Percentiles rank a stretch among this genome's conserved stretches.
Conservation (phyloP, 345 rosid genomes). For the Rhodamnia rubescens region DNA sequence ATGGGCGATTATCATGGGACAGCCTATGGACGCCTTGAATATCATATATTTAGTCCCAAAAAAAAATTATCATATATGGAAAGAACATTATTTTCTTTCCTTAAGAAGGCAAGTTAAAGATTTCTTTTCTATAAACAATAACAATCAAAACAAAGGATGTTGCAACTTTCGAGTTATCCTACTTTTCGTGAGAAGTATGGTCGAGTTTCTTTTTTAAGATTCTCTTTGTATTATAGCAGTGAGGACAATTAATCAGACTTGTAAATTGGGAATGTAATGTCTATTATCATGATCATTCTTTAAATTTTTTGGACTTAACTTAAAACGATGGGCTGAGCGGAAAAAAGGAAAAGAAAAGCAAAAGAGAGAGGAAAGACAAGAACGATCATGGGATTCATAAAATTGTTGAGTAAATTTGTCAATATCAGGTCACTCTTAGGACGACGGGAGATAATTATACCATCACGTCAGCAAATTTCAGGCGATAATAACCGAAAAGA, state of each 20-base stretch:
- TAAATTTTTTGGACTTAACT: not conserved
- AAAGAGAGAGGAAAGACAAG: not conserved
- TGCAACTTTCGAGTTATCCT: not conserved
- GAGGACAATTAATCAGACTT: not conserved
- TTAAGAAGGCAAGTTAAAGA: not conserved
- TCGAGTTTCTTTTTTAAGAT: not conserved
- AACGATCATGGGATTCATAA: not conserved
- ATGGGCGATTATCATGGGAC: too few relatives aligned
- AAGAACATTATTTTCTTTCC: too few relatives aligned
- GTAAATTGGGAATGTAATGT: not conserved
- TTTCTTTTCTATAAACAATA: not conserved
- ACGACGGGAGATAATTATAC: fast-evolving
- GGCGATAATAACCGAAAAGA: not conserved
- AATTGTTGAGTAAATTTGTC: not conserved
- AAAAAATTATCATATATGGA: too few relatives aligned
- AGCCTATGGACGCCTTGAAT: too few relatives aligned
- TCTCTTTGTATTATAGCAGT: not conserved
- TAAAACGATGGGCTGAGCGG: not conserved
- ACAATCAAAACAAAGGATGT: not conserved
- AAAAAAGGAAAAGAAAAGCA: not conserved
- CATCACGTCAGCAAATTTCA: not conserved
- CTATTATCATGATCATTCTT: not conserved
- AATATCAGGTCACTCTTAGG: not conserved
- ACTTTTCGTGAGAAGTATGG: not conserved
- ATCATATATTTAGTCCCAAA: too few relatives aligned